A percentile compares a stretch with the other conserved stretches of the same genome.
Conservation (phyloP, 768 basidiomycete genomes). For the Tulasnella calospora region DNA sequence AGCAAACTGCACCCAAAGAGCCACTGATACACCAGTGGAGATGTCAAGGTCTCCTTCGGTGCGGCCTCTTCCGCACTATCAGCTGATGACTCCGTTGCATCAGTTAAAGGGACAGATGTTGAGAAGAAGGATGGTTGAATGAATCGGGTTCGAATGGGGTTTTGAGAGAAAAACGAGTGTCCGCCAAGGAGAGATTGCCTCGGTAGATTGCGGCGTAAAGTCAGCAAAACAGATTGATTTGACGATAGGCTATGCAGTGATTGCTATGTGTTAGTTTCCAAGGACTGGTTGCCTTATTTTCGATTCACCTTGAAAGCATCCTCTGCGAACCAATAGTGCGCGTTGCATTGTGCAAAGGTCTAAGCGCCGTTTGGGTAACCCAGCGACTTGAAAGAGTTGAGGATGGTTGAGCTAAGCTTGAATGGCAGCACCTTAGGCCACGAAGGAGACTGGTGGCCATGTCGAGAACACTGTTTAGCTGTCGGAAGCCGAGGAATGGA, state of each 20-base stretch:
- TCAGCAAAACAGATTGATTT: neutral
- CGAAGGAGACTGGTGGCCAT: neutral
- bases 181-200: neutral
- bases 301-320: neutral
- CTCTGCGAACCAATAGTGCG: neutral
- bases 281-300: neutral
- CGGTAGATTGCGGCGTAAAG: neutral
- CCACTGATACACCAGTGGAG: conserved; percentile 75
- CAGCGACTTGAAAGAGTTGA: neutral
- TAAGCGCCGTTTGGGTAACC: neutral
- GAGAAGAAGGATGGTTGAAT: conserved; percentile 11
- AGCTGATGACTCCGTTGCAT: neutral
- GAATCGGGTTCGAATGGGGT: conserved; percentile 12
- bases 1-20: conserved; percentile 77
- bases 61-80: neutral
- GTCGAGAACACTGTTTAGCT: neutral
- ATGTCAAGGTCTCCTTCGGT: conserved; percentile 45
- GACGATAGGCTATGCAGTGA: neutral
- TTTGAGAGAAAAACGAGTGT: conserved; percentile 20
- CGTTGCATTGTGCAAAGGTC: neutral
- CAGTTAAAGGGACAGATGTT: neutral
- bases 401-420: neutral
- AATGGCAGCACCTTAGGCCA: neutral
- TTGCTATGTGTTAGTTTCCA: neutral
- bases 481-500: neutral